phyloP scores from a whole-genome alignment of 345 rosid species.

The Camelina hispida region DNA sequence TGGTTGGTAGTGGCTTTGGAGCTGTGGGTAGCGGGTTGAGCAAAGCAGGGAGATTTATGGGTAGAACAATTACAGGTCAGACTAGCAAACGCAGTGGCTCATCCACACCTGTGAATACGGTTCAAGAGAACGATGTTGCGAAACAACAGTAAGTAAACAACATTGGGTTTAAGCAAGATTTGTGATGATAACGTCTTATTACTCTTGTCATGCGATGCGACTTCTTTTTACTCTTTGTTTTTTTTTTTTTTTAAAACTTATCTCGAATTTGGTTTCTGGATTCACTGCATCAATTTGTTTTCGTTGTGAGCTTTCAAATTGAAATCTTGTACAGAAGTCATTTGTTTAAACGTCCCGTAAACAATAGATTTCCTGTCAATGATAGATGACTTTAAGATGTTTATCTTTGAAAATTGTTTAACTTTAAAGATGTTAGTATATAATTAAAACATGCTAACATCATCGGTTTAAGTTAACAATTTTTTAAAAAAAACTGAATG shows the following conservation, averaged over 20 bases:
- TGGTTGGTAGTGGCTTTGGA: slow-evolving; percentile 74
- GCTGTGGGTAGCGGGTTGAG: slow-evolving; percentile 81
- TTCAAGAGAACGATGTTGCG: slow-evolving; percentile 56
- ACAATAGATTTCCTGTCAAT: slow-evolving; percentile 16
- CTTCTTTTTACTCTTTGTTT: slow-evolving; percentile 10
- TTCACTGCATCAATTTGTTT: slow-evolving; percentile 22
- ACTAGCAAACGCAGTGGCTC: slow-evolving; percentile 74
- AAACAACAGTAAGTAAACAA: slow-evolving; percentile 41
- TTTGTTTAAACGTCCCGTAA: slow-evolving; percentile 19
- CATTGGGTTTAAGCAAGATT: slow-evolving; percentile 35
- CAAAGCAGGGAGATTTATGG: slow-evolving; percentile 89
- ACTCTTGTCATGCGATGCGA: slow-evolving; percentile 7
- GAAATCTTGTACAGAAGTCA: slow-evolving; percentile 26
- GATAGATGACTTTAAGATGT: slow-evolving; percentile 69
- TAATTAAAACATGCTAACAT: too few species aligned
- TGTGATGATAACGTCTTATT: slow-evolving; percentile 28
- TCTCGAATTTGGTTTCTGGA: slow-evolving; percentile 29
- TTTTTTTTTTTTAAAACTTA: not conserved
- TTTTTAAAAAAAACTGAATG: too few species aligned
- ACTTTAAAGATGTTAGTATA: too few species aligned
- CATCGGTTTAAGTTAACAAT: too few species aligned
- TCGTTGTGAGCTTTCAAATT: slow-evolving; percentile 18
- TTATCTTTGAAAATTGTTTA: too few species aligned
- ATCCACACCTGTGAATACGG: slow-evolving; percentile 74
- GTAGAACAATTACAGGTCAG: slow-evolving; percentile 80